A percentile compares a stretch with the other conserved stretches of the same genome.
phyloP scores from a whole-genome alignment of 331 rosid genomes.

The Dryas integrifolia region DNA sequence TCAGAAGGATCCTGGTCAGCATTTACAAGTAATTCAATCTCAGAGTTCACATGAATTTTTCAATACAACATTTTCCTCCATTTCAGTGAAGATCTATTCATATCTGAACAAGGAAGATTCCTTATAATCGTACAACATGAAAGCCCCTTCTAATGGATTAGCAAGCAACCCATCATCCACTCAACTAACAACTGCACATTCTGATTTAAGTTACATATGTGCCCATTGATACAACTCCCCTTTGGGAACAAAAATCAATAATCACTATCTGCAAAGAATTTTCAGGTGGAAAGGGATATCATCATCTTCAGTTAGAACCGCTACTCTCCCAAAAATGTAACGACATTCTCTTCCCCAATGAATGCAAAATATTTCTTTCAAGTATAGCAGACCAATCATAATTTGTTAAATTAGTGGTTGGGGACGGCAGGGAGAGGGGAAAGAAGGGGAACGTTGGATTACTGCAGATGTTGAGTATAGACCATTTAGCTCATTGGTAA shows the following conservation, averaged over 20 bases:
- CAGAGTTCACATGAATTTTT: not conserved
- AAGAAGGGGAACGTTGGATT: slow-evolving; percentile 4
- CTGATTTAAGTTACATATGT: slow-evolving; percentile 19
- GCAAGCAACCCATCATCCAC: not conserved
- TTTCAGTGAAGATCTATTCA: not conserved
- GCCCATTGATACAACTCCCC: slow-evolving; percentile 4
- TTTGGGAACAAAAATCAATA: slow-evolving; percentile 6
- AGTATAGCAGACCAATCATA: not conserved
- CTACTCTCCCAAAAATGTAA: slow-evolving; percentile 9
- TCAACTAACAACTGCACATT: not conserved
- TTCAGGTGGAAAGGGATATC: slow-evolving; percentile 19
- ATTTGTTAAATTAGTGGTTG: not conserved
- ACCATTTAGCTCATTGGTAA: not conserved
- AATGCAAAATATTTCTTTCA: not conserved
- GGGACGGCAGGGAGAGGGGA: not conserved
- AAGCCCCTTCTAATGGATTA: slow-evolving; percentile 6
- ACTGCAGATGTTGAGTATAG: not conserved
- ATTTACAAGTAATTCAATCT: not conserved
- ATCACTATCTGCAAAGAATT: not conserved
- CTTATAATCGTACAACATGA: not conserved
- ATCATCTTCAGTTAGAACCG: slow-evolving; percentile 16
- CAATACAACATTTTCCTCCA: not conserved
- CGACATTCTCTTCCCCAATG: slow-evolving; percentile 3
- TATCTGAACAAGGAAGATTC: not conserved
- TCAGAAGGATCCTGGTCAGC: not conserved